Evolutionary conservation across 768 basidiomycete species (phyloP), one percentile per base, ranked within the genome.

Genomic region (Hebeloma cylindrosporum): DNA sequence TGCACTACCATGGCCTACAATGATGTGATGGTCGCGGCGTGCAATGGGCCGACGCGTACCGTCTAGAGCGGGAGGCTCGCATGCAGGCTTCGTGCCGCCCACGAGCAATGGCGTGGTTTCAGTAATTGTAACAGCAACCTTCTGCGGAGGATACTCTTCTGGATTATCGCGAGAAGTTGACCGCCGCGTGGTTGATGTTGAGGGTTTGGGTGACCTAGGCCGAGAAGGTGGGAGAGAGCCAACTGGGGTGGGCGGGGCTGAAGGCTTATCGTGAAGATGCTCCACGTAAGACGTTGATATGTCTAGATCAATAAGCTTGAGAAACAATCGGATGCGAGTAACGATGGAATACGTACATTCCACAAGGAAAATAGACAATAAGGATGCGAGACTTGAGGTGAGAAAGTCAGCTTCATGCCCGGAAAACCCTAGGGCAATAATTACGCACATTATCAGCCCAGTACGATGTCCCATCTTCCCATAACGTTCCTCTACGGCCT

Each of bases 271-370:
- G 1, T 88, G 82, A 0, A 91, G 73, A 41, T 71, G 73, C 42
- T 89, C 81, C 9, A 89, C 89, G 53, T 80, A 89, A 2, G 83
- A 75, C 0, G 84, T 88, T 14, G 88, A 89, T 33, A 79, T 62
- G 56, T 88, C 89, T 91, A n/a, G n/a, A n/a, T n/a, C n/a, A n/a
- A n/a, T n/a, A n/a, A n/a, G 22, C 14, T 5, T n/a, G 40, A 31
- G 14, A 23, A 23, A 17, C 25, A 2, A 18, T 27, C 40, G 17
- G 31, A 27, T 5, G 9, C 36, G 17, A 25, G 11, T n/a, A 10
- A 13, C 6, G 13, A 23, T 20, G n/a, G 23, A 26, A 21, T 39
- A 69, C 85, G 27, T 60, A 85, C 89, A 91, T 79, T 92, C 89
- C 22, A 92, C 66, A 4, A 88, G 62, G 60, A 92, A 92, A 27